These are phyloP conservation scores for Scedosporium boydii DNA, from an alignment of 2,329 filamentous ascomycete species.

Conservation along the genomic window DNA sequence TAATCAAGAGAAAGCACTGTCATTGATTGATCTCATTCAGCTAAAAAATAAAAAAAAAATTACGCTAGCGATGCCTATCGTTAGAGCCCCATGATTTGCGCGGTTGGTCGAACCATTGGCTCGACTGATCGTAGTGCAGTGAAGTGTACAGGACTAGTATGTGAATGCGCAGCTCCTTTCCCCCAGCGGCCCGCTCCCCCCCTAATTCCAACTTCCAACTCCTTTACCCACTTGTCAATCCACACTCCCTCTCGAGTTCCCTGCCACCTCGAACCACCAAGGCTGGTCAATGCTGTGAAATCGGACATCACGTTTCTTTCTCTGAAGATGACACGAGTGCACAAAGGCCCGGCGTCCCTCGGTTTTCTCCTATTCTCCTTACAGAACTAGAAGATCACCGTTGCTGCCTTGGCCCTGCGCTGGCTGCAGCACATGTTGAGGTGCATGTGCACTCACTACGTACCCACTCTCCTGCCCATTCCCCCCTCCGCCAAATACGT, in stretches of 20 bases:
- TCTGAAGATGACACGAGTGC: neutral
- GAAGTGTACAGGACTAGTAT: neutral
- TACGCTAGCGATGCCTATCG: neutral
- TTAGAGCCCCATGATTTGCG: neutral
- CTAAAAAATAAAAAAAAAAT: neutral
- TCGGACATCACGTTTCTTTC: too few relatives aligned
- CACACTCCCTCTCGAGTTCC: neutral
- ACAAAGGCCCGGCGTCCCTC: neutral
- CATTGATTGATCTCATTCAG: too few relatives aligned
- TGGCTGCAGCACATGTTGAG: slow-evolving; percentile 66
- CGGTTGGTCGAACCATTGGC: neutral
- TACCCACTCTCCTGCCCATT: slow-evolving; percentile 42
- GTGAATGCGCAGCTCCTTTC: too few relatives aligned
- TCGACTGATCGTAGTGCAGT: neutral
- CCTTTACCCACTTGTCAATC: neutral
- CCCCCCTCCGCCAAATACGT: slow-evolving; percentile 53
- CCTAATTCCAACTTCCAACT: neutral
- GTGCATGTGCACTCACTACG: slow-evolving; percentile 75
- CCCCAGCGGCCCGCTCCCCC: neutral
- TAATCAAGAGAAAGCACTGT: too few relatives aligned
- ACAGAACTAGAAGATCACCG: slow-evolving; percentile 62
- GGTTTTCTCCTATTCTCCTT: slow-evolving; percentile 13
- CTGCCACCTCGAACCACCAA: neutral
- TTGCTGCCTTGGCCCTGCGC: slow-evolving; percentile 55
- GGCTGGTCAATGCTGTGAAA: neutral